Evolutionary conservation across 2,329 filamentous ascomycete species (phyloP).

Genomic region (Colletotrichum eleusines): DNA sequence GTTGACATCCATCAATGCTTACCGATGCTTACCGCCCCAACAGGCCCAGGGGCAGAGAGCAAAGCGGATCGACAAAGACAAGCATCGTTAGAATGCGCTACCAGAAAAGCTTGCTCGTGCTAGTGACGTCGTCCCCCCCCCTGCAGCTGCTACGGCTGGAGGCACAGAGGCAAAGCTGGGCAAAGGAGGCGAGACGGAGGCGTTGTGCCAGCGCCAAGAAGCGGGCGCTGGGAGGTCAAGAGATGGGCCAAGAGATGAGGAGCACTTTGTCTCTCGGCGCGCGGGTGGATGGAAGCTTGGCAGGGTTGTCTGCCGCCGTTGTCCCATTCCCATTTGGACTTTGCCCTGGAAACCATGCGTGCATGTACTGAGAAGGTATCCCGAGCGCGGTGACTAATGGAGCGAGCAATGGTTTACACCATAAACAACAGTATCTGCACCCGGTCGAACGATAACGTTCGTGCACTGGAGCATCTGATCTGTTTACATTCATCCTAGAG

Average conservation of each 20-base stretch:
- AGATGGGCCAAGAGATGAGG: constrained; percentile 40
- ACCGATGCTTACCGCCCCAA: no score
- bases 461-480: no score
- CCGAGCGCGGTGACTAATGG: no score
- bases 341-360: no score
- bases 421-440: no score
- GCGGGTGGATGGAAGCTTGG: constrained; percentile 23
- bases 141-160: background rate
- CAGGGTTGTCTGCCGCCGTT: constrained; percentile 7
- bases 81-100: constrained; percentile 32
- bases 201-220: constrained; percentile 28
- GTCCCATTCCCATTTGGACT: background rate
- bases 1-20: no score
- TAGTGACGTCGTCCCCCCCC: constrained; percentile 21
- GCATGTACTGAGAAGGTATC: no score
- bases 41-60: background rate
- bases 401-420: no score
- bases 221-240: background rate
- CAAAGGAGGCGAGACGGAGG: constrained; percentile 2
- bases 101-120: constrained; percentile 33
- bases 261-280: constrained; percentile 30
- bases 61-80: constrained; percentile 23
- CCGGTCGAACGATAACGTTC: no score
- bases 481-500: no score
- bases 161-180: no score